Conservation (phyloP, 345 rosid species). For the Raphanus sativus region DNA sequence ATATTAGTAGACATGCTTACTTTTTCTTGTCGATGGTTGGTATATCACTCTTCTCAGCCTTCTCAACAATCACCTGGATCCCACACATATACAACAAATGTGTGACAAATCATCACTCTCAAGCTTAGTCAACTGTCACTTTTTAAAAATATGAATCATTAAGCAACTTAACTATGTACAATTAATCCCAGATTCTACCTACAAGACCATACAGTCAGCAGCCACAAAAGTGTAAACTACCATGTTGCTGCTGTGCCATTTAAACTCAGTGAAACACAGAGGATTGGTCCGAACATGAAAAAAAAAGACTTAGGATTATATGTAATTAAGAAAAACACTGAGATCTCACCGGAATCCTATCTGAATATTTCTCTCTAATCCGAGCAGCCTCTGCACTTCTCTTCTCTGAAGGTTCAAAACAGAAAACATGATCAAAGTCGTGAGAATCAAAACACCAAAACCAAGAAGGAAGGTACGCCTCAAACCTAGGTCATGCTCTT, state of each 20-base stretch:
- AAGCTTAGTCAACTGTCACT: background rate
- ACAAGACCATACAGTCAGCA: no score
- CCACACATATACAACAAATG: background rate
- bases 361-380: conserved; percentile 92
- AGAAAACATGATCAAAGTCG: conserved; percentile 1
- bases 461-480: background rate
- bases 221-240: no score
- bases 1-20: conserved; percentile 40
- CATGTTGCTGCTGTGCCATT: no score
- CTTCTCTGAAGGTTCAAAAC: conserved; percentile 58
- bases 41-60: conserved; percentile 76
- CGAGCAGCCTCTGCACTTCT: conserved; percentile 93
- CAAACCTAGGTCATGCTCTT: conserved; percentile 88
- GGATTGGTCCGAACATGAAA: background rate
- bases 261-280: background rate
- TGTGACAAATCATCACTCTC: background rate
- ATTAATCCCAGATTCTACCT: no score
- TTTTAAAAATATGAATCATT: background rate
- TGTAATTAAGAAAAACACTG: background rate
- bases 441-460: background rate
- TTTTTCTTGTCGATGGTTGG: conserved; percentile 85
- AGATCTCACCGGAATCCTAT: conserved; percentile 85
- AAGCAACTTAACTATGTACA: background rate
- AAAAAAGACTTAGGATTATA: background rate
- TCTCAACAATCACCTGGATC: conserved; percentile 81